Evolutionary conservation across 192 early-diverging fungal species (phyloP).

Genomic region (Coemansia sp.): DNA sequence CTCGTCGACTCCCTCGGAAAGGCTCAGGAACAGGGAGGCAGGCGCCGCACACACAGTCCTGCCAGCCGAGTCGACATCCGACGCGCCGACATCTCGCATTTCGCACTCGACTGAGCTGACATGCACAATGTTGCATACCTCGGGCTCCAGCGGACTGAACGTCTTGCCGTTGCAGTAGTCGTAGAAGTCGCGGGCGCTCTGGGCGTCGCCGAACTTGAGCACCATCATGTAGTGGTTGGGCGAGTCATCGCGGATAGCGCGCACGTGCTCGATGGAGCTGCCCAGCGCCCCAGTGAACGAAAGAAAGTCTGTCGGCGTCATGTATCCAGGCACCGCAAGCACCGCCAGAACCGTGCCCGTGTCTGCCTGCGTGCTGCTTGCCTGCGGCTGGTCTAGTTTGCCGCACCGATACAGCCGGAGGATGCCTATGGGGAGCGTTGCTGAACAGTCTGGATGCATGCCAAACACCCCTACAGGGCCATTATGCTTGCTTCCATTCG

Average conservation of each 20-base stretch:
- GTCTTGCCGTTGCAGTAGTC: constrained; percentile 78
- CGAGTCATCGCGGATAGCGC: constrained; percentile 75
- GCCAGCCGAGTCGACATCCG: constrained; percentile 8
- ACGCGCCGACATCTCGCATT: constrained; percentile 49
- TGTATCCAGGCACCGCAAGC: constrained; percentile 86
- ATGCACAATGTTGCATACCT: constrained; percentile 82
- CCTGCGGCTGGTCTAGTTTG: not conserved
- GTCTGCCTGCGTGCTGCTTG: not conserved
- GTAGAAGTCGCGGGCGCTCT: constrained; percentile 70
- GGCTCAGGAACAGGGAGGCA: constrained; percentile 30
- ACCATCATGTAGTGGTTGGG: constrained; percentile 91
- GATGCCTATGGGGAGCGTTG: constrained; percentile 18
- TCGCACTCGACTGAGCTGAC: constrained; percentile 73
- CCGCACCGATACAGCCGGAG: constrained; percentile 29
- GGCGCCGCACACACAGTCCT: constrained; percentile 12
- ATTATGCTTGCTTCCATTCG: not conserved
- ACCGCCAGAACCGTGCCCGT: constrained; percentile 59
- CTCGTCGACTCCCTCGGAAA: constrained; percentile 6
- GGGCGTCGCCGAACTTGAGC: constrained; percentile 70
- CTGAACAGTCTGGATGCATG: constrained; percentile 5
- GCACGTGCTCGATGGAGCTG: constrained; percentile 73
- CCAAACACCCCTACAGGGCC: constrained; percentile 17
- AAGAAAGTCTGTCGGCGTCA: constrained; percentile 89
- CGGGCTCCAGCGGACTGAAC: constrained; percentile 87
- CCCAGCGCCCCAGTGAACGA: constrained; percentile 75